Base-by-base conservation (phyloP, 192 early-diverging fungal genomes). In the Backusella australiensis region DNA sequence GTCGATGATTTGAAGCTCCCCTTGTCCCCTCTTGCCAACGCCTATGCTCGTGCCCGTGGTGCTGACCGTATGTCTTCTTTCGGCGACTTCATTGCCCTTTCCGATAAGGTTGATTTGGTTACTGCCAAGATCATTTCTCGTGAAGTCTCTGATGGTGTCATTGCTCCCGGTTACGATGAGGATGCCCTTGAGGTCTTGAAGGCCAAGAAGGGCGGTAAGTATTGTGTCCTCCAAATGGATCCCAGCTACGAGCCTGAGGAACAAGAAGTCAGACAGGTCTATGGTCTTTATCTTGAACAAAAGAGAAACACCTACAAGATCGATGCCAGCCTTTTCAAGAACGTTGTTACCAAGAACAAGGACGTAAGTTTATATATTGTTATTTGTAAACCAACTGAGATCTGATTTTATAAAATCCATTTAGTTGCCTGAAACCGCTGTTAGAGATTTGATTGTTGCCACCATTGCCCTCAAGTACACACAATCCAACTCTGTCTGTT, bases 51-150 rank as follows among this genome's bases (percentile, higher is more conserved):
- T 78, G 98, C 98, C 23, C 93, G 98, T 73, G 98, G 98, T 52
- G 96, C 97, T 56, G 98, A 99, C 83, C 94, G 98, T 82, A 99
- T 99, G 98, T 96, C 94, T 73, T 97, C 95, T 26, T 99, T 99
- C 74, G 98, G 98, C 80, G 98, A 99, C 86, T 99, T 96, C 93
- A 96, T 98, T 69, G 98, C 97, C 46, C 86, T 99, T 36, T 94
- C 92, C 66, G 93, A 95, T 79, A 89, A 78, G 32, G 94, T 94
- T 75, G 98, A 99, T 85, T 90, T 93, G 77, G 88, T 90, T 32
- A 99, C 98, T 15, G 98, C 98, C 74, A 92, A 91, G 82, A 93
- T 99, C 71, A 98, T 99, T 83, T 94, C 93, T 42, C 90, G 94
- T 70, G 98, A 99, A 76, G 98, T 99, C 12, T 96, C 94, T 9